These are phyloP conservation scores for Xylaria venustula DNA, from an alignment of 495 filamentous ascomycete genomes.

Conservation along the genomic window DNA sequence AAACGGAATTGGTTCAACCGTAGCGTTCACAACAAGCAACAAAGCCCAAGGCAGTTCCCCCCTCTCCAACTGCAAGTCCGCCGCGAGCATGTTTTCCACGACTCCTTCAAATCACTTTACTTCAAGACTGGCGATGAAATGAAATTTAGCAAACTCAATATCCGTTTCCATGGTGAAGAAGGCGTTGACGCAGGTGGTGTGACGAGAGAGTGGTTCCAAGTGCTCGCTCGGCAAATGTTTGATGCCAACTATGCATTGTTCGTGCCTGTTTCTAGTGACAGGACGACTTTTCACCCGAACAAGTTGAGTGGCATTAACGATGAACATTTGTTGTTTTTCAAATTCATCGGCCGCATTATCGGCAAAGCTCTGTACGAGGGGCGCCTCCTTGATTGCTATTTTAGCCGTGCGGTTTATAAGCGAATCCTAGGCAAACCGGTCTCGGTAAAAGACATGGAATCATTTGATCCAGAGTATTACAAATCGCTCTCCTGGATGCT, in stretches of 20 bases:
- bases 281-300: slow-evolving; percentile 98
- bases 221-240: slow-evolving; percentile 97
- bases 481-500: slow-evolving; percentile 99
- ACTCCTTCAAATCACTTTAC: slow-evolving; percentile 94
- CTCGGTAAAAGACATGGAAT: slow-evolving; percentile 99
- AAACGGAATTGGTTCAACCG: slow-evolving; percentile 99
- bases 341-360: slow-evolving; percentile 98
- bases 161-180: slow-evolving; percentile 96
- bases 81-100: slow-evolving; percentile 94
- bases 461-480: slow-evolving; percentile 96
- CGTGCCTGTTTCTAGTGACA: slow-evolving; percentile 93
- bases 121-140: slow-evolving; percentile 94
- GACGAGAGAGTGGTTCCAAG: slow-evolving; percentile 99
- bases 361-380: slow-evolving; percentile 98
- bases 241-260: slow-evolving; percentile 97
- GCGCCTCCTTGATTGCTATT: slow-evolving; percentile 96
- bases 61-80: slow-evolving; percentile 86
- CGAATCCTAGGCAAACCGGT: slow-evolving; percentile 90
- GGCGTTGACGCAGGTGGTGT: slow-evolving; percentile 98
- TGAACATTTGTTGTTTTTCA: slow-evolving; percentile 98
- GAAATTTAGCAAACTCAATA: slow-evolving; percentile 97
- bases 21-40: slow-evolving; percentile 77
- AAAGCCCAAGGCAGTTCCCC: slow-evolving; percentile 51
- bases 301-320: slow-evolving; percentile 88
- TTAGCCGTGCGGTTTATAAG: slow-evolving; percentile 98